These are phyloP conservation scores for Lumnitzera littorea DNA, from an alignment of 345 rosid species.

Conservation along the genomic window DNA sequence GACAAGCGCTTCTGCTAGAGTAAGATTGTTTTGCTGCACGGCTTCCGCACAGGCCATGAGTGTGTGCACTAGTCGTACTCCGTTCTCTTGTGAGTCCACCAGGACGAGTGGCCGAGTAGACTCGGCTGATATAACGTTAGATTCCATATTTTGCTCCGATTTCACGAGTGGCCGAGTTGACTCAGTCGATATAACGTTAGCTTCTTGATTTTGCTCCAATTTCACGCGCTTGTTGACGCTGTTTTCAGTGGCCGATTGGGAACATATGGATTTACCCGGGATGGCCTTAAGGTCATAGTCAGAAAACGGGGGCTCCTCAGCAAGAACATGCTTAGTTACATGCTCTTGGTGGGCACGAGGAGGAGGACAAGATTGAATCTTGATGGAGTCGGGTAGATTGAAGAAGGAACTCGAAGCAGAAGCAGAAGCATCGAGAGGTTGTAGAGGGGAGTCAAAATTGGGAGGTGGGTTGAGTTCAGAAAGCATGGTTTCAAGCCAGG, in stretches of 20 bases:
- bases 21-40: slow-evolving; percentile 42
- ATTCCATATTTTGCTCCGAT: too few species aligned
- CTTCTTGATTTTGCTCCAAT: too few species aligned
- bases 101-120: slow-evolving; percentile 48
- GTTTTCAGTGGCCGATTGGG: too few species aligned
- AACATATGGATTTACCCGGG: slow-evolving; percentile 58
- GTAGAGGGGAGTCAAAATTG: slow-evolving; percentile 29
- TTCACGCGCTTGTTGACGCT: too few species aligned
- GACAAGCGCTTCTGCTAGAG: slow-evolving; percentile 60
- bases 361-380: too few species aligned
- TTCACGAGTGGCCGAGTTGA: slow-evolving; percentile 34
- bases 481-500: slow-evolving; percentile 63
- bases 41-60: slow-evolving; percentile 84
- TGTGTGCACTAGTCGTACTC: slow-evolving; percentile 67
- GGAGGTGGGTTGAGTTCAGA: slow-evolving; percentile 50
- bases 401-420: neutral
- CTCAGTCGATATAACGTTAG: slow-evolving; percentile 8
- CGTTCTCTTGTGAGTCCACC: slow-evolving; percentile 77
- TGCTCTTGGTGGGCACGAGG: too few species aligned
- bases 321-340: too few species aligned
- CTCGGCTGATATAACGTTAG: slow-evolving; percentile 9
- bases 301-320: slow-evolving; percentile 23
- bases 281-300: slow-evolving; percentile 69
- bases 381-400: neutral
- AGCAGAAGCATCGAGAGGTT: slow-evolving; percentile 12